Evolutionary conservation across 1,284 basidiomycete species (phyloP), one percentile per base, ranked within the genome.

Genomic region (Crucibulum parvulum): DNA sequence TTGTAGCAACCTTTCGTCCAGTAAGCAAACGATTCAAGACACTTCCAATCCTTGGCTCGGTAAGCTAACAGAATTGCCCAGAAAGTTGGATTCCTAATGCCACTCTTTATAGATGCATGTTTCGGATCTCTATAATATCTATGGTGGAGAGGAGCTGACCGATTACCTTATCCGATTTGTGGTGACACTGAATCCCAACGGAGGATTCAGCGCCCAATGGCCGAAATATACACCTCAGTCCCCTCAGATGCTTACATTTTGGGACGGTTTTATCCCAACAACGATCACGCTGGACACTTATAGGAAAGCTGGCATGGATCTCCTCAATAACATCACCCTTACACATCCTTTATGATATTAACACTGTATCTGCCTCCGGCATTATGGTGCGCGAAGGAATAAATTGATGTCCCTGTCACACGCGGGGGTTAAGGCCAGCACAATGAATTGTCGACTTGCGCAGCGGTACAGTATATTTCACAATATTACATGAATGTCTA

Each of bases 101-200:
- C 10, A 8, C 9, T 16, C 18, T 8, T 16, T n/a, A 8, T 31
- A 55, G 43, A 31, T 55, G 59, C 72, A 76, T 55, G 64, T 64
- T 24, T 64, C 71, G 6, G 74, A 75, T 51, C 59, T 75, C 31
- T 62, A 71, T 37, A 75, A 76, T 54, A 60, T 73, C n/a, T 75
- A 72, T 41, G 70, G 69, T 10, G 69, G 67, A 13, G 70, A 71
- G 57, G 73, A 75, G 53, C 60, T 76, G 13, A 62, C 66, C 16
- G 66, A 72, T 53, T 67, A 69, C 43, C 59, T 73, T 7, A 62
- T 73, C 13, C 65, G 66, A 11, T 71, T 72, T 36, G 68, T 68
- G 36, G 64, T 62, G 8, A 64, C 63, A 4, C 62, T 71, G 37
- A 67, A 72, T 51, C 72, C 72, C 5, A 69, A 72, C 36, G 66